Evolutionary conservation across 1,139 yeast species (phyloP).

Genomic region (Scheffersomyces cryptocercus): DNA sequence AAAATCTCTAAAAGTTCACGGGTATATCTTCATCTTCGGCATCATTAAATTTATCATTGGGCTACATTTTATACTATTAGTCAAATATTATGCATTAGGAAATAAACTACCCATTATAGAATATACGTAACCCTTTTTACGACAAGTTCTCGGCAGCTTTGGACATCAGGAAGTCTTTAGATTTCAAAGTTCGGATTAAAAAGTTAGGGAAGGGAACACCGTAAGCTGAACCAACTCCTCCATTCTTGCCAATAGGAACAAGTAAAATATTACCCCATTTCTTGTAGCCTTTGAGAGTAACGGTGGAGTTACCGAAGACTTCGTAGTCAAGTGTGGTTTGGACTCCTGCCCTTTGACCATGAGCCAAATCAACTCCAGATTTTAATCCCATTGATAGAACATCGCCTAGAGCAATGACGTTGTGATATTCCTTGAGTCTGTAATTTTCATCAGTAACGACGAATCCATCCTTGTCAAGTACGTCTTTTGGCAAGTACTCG

Average conservation of each 20-base stretch:
- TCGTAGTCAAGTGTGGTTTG: slow-evolving; percentile 14
- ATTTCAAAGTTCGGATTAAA: slow-evolving; percentile 24
- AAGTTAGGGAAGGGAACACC: slow-evolving; percentile 34
- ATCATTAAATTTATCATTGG: too few species aligned
- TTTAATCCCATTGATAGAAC: slow-evolving; percentile 22
- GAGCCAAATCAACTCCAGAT: slow-evolving; percentile 26
- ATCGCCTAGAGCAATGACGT: slow-evolving; percentile 38
- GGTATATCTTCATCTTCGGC: too few species aligned
- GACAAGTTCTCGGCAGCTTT: slow-evolving; percentile 6
- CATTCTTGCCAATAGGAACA: slow-evolving; percentile 36
- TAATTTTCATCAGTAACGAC: slow-evolving; percentile 28
- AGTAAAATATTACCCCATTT: slow-evolving; percentile 14
- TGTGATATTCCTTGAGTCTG: slow-evolving; percentile 20
- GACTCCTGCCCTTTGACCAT: slow-evolving; percentile 23
- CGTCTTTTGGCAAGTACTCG: slow-evolving; percentile 11
- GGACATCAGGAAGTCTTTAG: slow-evolving; percentile 10
- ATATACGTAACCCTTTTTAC: neutral
- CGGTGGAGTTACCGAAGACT: slow-evolving; percentile 13
- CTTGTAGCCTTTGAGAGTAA: slow-evolving; percentile 14
- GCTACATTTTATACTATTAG: too few species aligned
- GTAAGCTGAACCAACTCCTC: slow-evolving; percentile 37
- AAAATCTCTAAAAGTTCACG: too few species aligned
- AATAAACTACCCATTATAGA: too few species aligned
- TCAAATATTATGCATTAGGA: too few species aligned
- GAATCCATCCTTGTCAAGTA: slow-evolving; percentile 11